Conservation (phyloP, 768 basidiomycete genomes). For the Sporobolomyces pararoseus region DNA sequence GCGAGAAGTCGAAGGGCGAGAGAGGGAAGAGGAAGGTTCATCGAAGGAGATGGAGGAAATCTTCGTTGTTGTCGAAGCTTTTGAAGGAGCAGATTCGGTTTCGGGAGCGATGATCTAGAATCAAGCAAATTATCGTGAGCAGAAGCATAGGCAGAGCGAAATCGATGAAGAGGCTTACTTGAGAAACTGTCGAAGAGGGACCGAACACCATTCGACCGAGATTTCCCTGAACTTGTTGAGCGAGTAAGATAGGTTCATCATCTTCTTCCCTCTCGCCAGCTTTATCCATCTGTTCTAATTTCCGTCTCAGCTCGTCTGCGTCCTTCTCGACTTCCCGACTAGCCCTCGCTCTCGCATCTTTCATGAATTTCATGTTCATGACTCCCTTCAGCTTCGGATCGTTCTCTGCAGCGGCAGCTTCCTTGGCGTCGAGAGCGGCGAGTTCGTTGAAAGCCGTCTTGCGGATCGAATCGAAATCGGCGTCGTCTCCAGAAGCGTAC, state of each 20-base stretch:
- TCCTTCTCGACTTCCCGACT: conserved; percentile 59
- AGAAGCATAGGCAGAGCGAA: not conserved
- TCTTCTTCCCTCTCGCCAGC: conserved; percentile 41
- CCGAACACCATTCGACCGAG: conserved; percentile 51
- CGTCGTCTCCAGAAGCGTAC: conserved; percentile 42
- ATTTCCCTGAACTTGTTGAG: conserved; percentile 50
- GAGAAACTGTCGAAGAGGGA: conserved; percentile 41
- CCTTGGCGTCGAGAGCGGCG: conserved; percentile 54
- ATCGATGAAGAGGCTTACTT: conserved; percentile 23
- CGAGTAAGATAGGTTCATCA: conserved; percentile 46
- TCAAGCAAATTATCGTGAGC: not conserved
- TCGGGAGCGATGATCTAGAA: not conserved
- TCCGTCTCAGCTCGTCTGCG: conserved; percentile 68
- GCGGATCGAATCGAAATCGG: conserved; percentile 58
- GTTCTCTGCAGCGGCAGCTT: conserved; percentile 43
- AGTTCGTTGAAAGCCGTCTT: conserved; percentile 74
- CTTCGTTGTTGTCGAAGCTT: conserved; percentile 31
- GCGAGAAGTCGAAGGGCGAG: conserved; percentile 38
- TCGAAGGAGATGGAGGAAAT: conserved; percentile 27
- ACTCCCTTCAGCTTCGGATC: conserved; percentile 64
- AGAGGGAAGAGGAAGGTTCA: conserved; percentile 54
- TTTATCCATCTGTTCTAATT: conserved; percentile 58
- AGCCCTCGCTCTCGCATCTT: conserved; percentile 74
- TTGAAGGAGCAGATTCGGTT: not conserved
- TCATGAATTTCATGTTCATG: conserved; percentile 98